Percentiles rank a stretch among this genome's conserved stretches.
Evolutionary conservation across 441 rosid genomes (phyloP).

Genomic region (Hypseocharis bilobata): DNA sequence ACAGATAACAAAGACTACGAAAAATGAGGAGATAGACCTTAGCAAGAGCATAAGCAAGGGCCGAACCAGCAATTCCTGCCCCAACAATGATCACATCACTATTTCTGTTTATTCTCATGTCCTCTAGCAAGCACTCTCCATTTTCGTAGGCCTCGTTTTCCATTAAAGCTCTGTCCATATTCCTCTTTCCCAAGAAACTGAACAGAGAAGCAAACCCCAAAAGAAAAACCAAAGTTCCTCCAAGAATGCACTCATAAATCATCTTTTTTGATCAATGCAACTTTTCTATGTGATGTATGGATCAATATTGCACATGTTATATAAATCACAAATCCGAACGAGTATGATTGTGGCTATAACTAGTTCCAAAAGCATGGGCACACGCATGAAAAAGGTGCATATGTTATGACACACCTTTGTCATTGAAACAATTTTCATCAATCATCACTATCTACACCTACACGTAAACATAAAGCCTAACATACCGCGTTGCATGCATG

Average conservation of each 20-base stretch:
- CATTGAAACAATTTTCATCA: no score
- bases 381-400: no score
- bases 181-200: background rate
- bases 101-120: background rate
- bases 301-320: no score
- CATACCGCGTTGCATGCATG: no score
- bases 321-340: background rate
- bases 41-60: constrained; percentile 15
- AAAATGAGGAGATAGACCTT: background rate
- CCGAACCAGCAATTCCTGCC: constrained; percentile 15
- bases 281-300: background rate
- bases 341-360: background rate
- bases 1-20: no score
- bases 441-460: no score
- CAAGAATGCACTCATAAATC: background rate
- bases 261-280: background rate
- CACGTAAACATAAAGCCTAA: no score
- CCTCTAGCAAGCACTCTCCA: background rate
- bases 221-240: background rate
- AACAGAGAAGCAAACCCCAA: background rate
- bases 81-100: constrained; percentile 14
- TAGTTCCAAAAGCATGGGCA: background rate
- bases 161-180: background rate
- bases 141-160: background rate
- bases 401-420: no score